Evolutionary conservation across 352 stramenopile species (phyloP), one percentile per base, ranked within the genome.

Genomic region (Phytopythium litorale): DNA sequence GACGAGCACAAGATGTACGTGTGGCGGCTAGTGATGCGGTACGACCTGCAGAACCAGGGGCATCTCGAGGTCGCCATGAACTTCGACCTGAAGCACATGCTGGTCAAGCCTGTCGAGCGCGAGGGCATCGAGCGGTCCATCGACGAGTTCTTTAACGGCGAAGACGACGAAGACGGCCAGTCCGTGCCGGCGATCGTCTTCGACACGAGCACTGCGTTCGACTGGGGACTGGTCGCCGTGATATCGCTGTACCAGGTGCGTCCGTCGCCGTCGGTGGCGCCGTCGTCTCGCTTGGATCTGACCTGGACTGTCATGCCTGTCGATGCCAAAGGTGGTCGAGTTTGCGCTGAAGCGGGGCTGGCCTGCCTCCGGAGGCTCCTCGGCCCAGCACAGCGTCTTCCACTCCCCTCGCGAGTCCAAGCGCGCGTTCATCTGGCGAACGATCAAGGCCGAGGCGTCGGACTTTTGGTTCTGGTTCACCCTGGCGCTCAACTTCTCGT

Each of bases 401-500:
- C 53, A 49, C 33, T n/a, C 21, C 3, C 33, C 35, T 49, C 35
- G 52, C 35, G 58, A 66, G 28, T 72, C 64, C 28, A 65, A 65
- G 30, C 60, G 64, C 0, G 53, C 66, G 19, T 48, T 62, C 7
- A 43, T 62, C n/a, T 38, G 71, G 43, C 50, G 63, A 28, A 67
- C 65, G 1, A 49, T 66, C 7, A 30, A 28, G 53, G 48, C 42
- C 7, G 68, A 69, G 28, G 66, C 68, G 6, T 75, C 64, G n/a
- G 75, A 90, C 54, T 82, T 88, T 53, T 92, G 80, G 79, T 84
- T 89, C 54, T 88, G 78, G 72, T 75, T 75, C 48, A 72, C 78
- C 4, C 52, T 89, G 16, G 25, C 42, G 19, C 65, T 90, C 21
- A 92, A 91, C 58, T 42, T 82, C 4, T 64, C 64, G 67, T 89